Percentiles rank a stretch among this genome's conserved stretches.
These are phyloP conservation scores for Cyclanthera cordifolia DNA, from an alignment of 306 rosid species.

Conservation along the genomic window DNA sequence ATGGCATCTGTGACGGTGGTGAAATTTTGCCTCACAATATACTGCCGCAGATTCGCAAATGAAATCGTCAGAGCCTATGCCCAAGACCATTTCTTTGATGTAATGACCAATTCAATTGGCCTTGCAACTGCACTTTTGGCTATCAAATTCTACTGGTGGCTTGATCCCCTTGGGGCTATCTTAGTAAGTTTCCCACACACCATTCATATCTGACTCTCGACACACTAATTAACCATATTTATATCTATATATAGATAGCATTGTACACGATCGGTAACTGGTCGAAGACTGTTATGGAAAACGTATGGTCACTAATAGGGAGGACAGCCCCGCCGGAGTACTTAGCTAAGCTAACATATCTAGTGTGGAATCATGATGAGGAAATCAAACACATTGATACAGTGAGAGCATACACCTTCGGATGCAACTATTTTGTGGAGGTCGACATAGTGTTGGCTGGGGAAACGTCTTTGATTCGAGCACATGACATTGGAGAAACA, in stretches of 20 bases:
- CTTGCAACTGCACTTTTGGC: constrained; percentile 64
- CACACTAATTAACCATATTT: background rate
- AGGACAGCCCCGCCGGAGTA: constrained; percentile 69
- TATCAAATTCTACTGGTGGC: constrained; percentile 78
- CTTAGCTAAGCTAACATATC: constrained; percentile 71
- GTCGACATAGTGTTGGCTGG: constrained; percentile 61
- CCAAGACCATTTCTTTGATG: constrained; percentile 87
- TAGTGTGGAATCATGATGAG: constrained; percentile 73
- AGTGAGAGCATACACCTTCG: constrained; percentile 71
- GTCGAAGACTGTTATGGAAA: constrained; percentile 82
- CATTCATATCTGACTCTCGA: background rate
- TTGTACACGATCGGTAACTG: constrained; percentile 68
- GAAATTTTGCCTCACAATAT: constrained; percentile 46
- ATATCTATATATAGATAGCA: constrained; percentile 43
- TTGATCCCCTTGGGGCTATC: constrained; percentile 76
- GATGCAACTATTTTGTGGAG: constrained; percentile 72
- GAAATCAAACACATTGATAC: constrained; percentile 64
- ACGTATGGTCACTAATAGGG: constrained; percentile 72
- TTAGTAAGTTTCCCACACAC: constrained; percentile 28
- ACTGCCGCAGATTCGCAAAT: constrained; percentile 69
- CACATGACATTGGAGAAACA: constrained; percentile 79
- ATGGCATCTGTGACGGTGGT: constrained; percentile 57
- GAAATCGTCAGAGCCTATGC: constrained; percentile 78
- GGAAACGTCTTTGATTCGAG: constrained; percentile 49
- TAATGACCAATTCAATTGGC: constrained; percentile 71